A percentile compares a stretch with the other conserved stretches of the same genome.
Evolutionary conservation across 2,329 filamentous ascomycete species (phyloP).

Genomic region (Pseudomassariella vexata): DNA sequence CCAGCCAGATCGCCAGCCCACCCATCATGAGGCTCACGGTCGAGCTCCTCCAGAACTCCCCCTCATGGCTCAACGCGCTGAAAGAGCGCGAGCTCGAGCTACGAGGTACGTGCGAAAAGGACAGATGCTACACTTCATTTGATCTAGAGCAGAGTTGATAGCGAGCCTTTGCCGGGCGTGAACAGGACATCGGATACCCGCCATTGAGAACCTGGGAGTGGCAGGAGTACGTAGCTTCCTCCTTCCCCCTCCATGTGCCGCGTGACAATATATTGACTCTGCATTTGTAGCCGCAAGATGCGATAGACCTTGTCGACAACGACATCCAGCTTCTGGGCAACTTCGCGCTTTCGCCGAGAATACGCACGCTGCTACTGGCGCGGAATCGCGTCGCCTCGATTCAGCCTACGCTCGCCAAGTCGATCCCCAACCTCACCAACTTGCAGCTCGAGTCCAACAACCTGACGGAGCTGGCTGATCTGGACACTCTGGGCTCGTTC

Average conservation of each 20-base stretch:
- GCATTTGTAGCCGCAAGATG: constrained; percentile 71
- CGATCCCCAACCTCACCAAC: constrained; percentile 75
- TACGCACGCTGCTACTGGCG: constrained; percentile 82
- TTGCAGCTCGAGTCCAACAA: constrained; percentile 81
- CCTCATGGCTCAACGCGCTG: constrained; percentile 97
- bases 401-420: constrained; percentile 66
- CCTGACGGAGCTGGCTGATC: constrained; percentile 75
- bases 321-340: constrained; percentile 86
- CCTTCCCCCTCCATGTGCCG: constrained; percentile 5
- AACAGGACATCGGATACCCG: constrained; percentile 95
- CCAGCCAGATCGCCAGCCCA: no score
- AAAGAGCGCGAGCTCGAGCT: constrained; percentile 99
- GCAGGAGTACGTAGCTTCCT: constrained; percentile 63
- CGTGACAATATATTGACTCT: constrained; percentile 6
- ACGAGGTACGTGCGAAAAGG: constrained; percentile 94
- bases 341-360: constrained; percentile 84
- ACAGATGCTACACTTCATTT: constrained; percentile 85
- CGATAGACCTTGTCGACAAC: constrained; percentile 98
- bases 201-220: constrained; percentile 95
- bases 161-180: constrained; percentile 46
- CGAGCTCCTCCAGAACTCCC: constrained; percentile 88
- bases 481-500: constrained; percentile 73
- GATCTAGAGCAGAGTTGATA: constrained; percentile 76
- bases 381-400: constrained; percentile 83
- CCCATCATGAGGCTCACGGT: constrained; percentile 84